phyloP scores from a whole-genome alignment of 257 asterid species.

The Penstemon barbatus region DNA sequence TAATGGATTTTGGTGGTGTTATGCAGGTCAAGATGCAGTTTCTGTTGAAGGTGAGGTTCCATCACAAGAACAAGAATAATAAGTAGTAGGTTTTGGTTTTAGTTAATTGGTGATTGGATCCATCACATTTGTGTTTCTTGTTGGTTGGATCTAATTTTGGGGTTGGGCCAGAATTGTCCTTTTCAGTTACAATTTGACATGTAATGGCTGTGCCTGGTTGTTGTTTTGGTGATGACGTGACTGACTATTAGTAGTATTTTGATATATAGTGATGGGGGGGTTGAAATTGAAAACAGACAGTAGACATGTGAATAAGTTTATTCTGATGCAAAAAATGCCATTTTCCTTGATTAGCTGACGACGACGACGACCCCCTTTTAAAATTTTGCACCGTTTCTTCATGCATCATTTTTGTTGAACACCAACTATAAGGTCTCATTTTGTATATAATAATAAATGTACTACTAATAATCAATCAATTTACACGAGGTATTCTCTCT shows the following conservation, averaged over 20 bases:
- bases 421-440: too few relatives aligned
- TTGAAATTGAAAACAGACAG: too few relatives aligned
- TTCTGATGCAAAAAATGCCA: too few relatives aligned
- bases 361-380: too few relatives aligned
- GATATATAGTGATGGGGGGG: too few relatives aligned
- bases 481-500: conserved; percentile 6
- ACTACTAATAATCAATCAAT: not conserved
- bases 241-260: too few relatives aligned
- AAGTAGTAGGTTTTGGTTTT: not conserved
- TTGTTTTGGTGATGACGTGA: too few relatives aligned
- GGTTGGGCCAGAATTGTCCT: conserved; percentile 10
- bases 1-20: not conserved
- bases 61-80: conserved; percentile 66
- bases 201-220: conserved; percentile 6
- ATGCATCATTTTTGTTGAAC: too few relatives aligned
- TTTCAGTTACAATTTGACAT: not conserved
- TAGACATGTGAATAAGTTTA: too few relatives aligned
- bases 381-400: too few relatives aligned
- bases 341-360: too few relatives aligned
- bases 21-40: conserved; percentile 92
- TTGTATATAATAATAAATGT: too few relatives aligned
- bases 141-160: conserved; percentile 54
- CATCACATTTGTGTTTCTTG: not conserved
- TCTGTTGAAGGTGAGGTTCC: conserved; percentile 87
- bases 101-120: not conserved